These are phyloP conservation scores for Rhazya stricta DNA, from an alignment of 257 asterid genomes.

Conservation along the genomic window DNA sequence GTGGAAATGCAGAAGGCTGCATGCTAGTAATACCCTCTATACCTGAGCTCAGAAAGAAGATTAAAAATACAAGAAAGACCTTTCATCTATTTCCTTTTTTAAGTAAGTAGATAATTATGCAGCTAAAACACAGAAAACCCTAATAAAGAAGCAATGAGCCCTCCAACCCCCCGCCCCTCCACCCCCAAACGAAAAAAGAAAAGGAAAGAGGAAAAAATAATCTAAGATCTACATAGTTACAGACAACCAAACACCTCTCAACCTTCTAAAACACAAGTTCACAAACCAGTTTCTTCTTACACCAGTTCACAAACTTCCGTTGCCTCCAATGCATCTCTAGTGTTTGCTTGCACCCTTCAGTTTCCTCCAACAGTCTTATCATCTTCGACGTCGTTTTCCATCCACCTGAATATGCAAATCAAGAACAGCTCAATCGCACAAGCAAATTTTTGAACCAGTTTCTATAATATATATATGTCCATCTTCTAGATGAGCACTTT, in stretches of 20 bases:
- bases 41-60: background rate
- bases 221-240: slow-evolving; percentile 40
- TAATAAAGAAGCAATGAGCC: slow-evolving; percentile 5
- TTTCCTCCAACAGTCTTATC: slow-evolving; percentile 18
- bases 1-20: background rate
- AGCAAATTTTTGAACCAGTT: background rate
- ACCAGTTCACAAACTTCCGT: slow-evolving; percentile 20
- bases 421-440: background rate
- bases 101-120: slow-evolving; percentile 15
- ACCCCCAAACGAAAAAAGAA: background rate
- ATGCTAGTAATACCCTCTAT: background rate
- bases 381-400: slow-evolving; percentile 74
- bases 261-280: slow-evolving; percentile 25
- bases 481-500: background rate
- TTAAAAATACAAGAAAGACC: slow-evolving; percentile 5
- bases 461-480: background rate
- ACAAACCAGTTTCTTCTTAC: slow-evolving; percentile 30
- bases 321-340: slow-evolving; percentile 26
- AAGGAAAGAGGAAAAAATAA: slow-evolving; percentile 2
- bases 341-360: slow-evolving; percentile 29
- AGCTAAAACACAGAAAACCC: slow-evolving; percentile 18
- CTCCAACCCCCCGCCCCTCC: background rate
- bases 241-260: slow-evolving; percentile 41
- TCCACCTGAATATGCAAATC: slow-evolving; percentile 52
- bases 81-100: slow-evolving; percentile 20